Evolutionary conservation across 805 yeast species (phyloP), one percentile per base, ranked within the genome.

Genomic region (Wickerhamomyces sydowiorum): DNA sequence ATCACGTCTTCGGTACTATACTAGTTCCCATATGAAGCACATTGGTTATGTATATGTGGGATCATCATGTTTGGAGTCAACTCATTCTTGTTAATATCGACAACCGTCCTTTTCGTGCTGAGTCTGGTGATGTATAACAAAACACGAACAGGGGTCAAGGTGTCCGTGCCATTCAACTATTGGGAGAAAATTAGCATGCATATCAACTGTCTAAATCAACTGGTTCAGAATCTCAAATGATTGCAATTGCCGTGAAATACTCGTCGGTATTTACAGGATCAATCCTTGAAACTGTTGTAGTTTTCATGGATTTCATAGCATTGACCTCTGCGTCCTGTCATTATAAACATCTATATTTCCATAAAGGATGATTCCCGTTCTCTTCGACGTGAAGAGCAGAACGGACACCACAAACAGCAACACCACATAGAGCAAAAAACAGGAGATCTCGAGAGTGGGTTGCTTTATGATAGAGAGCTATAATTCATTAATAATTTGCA

Each of bases 91-190:
- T 71, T 78, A 38, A 34, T 78, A 1, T 51, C 64, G 4, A 65
- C 75, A 1, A 68, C 71, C 14, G 25, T 64, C 10, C 59, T 78
- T 23, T 67, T 76, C 29, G 40, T 69, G 1, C 45, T 71, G 24
- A 72, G 76, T 38, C 39, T 74, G 22, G 18, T 62, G 7, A 58
- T 61, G 29, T 67, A 72, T 48, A 40, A 51, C 40, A 24, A 1
- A 66, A 88, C 36, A 96, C 96, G 7, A 81, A 89, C 33, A 60
- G 85, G 56, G 96, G 96, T 17, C 96, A 89, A 62, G 95, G 93
- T 1, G 74, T 86, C 2, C 86, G 69, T 60, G 86, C 85, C 2
- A 70, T 85, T 13, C 61, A 81, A 47, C 60, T 75, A 39, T 65
- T 79, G 46, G 82, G 86, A 7, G 52, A 61, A 22, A 73, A 77